Conservation (phyloP, 306 rosid species). For the barrel medic (Medicago truncatula) region MtrunA17r5.0-ANR NC_053046.1:37328001-37328500, state of each 20-base stretch:
- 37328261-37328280: conserved; percentile 71
- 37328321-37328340: conserved; percentile 90
- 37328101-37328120: not conserved
- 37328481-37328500: not conserved
- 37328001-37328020: not conserved
- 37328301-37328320: conserved; percentile 86
- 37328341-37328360: conserved; percentile 82
- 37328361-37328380: conserved; percentile 86
- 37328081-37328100: not conserved
- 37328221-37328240: not conserved
- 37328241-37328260: not conserved
- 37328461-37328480: conserved; percentile 6
- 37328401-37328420: conserved; percentile 76
- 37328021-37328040: not conserved
- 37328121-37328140: not conserved
- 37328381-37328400: conserved; percentile 77
- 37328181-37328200: not conserved
- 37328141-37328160: not conserved
- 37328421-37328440: not conserved
- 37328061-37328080: too few relatives aligned
- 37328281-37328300: conserved; percentile 87
- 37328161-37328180: conserved; percentile 14
- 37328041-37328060: not conserved
- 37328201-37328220: not conserved
- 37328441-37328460: conserved; percentile 26